Conservation (phyloP, 345 rosid species). For the Kernera saxatilis region DNA sequence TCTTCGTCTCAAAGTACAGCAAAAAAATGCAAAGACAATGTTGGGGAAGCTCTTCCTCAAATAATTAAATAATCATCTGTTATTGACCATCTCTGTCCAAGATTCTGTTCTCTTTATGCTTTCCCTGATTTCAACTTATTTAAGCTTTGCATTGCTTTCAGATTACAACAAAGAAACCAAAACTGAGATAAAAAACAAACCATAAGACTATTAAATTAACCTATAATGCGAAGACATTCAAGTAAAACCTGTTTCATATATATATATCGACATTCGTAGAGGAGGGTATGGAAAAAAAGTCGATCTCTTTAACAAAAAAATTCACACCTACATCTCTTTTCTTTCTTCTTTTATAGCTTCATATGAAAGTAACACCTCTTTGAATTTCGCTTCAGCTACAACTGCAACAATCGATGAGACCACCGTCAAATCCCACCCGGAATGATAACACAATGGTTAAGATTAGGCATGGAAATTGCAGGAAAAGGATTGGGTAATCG, state of each 20-base stretch:
- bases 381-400: constrained; percentile 86
- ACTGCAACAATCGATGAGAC: constrained; percentile 40
- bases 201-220: background rate
- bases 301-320: background rate
- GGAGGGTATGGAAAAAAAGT: background rate
- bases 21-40: background rate
- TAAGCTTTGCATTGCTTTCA: background rate
- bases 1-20: background rate
- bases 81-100: background rate
- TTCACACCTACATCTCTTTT: constrained; percentile 37
- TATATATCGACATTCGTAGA: background rate
- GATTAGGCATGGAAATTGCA: no score
- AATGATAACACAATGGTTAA: background rate
- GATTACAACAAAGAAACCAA: background rate
- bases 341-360: constrained; percentile 85
- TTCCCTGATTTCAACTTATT: background rate
- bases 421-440: background rate
- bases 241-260: background rate
- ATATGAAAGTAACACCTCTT: constrained; percentile 81
- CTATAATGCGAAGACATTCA: constrained; percentile 2
- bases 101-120: background rate
- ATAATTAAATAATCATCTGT: background rate
- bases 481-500: no score
- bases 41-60: background rate
- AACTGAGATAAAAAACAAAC: background rate